phyloP scores from a whole-genome alignment of 208 protist species.

The Tritrichomonas foetus region DNA sequence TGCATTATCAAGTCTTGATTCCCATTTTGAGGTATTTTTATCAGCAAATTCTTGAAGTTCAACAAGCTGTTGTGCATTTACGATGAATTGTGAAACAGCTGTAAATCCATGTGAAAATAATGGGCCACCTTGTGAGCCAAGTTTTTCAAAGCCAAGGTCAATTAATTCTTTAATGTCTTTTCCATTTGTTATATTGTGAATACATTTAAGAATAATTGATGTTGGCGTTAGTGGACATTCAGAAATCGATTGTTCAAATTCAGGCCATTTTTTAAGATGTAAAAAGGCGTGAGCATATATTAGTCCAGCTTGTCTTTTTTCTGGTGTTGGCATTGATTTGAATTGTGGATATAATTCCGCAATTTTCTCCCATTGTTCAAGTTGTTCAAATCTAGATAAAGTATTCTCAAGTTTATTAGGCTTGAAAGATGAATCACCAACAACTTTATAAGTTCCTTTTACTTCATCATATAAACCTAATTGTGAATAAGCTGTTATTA shows the following conservation, averaged over 20 bases:
- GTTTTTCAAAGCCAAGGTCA: background rate
- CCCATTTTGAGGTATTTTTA: background rate
- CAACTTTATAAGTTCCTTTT: background rate
- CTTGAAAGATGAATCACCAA: background rate
- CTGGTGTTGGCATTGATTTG: background rate
- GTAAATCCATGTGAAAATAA: conserved; percentile 11
- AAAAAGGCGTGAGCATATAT: conserved; percentile 21
- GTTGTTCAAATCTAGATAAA: background rate
- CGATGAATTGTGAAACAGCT: conserved; percentile 31
- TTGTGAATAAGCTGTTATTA: background rate
- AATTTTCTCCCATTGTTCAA: conserved; percentile 14
- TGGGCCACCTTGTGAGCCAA: background rate
- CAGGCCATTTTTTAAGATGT: background rate
- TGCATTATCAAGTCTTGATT: background rate
- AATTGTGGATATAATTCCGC: background rate
- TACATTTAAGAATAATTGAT: background rate
- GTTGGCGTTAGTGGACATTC: too few species aligned
- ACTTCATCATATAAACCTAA: background rate
- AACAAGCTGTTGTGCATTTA: background rate
- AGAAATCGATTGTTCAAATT: background rate
- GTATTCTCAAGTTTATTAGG: background rate
- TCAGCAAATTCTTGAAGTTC: background rate
- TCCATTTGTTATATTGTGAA: background rate
- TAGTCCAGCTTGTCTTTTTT: background rate
- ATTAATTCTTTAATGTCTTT: background rate